phyloP scores from a whole-genome alignment of 2,329 filamentous ascomycete genomes.

The Aspergillus hortae region DNA sequence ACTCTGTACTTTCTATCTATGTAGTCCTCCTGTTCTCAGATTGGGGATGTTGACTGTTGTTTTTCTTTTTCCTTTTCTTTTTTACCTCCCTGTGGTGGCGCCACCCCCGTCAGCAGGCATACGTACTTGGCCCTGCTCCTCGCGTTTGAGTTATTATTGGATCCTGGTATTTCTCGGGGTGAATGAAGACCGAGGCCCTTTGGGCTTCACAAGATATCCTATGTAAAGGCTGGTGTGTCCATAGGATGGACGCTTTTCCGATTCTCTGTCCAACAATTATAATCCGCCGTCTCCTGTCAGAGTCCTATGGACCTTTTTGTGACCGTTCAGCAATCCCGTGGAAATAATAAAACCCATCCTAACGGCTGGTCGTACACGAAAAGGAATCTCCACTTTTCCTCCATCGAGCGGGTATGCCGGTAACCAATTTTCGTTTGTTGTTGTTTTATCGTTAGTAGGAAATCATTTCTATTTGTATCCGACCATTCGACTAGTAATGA shows the following conservation, averaged over 20 bases:
- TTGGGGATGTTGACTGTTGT: neutral
- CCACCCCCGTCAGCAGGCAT: slow-evolving; percentile 9
- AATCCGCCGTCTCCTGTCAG: too few species aligned
- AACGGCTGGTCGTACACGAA: neutral
- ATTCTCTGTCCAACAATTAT: too few species aligned
- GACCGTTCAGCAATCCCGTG: neutral
- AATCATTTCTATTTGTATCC: slow-evolving; percentile 6
- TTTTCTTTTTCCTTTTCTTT: neutral
- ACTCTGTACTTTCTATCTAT: too few species aligned
- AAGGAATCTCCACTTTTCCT: slow-evolving; percentile 1
- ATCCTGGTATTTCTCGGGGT: neutral
- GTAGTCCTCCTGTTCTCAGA: neutral
- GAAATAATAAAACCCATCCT: neutral
- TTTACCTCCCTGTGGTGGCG: slow-evolving; percentile 10
- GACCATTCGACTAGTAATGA: slow-evolving; percentile 1
- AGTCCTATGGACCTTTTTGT: too few species aligned
- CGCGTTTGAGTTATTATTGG: slow-evolving; percentile 9
- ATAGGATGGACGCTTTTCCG: neutral
- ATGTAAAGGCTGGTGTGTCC: too few species aligned
- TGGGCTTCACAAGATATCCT: too few species aligned
- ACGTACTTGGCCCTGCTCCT: slow-evolving; percentile 7
- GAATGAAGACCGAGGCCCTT: too few species aligned
- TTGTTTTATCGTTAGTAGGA: neutral
- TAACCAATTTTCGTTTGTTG: slow-evolving; percentile 3
- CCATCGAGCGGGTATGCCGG: slow-evolving; percentile 13